Conservation (phyloP, 495 filamentous ascomycete species). For the Lepidopterella palustris region DNA sequence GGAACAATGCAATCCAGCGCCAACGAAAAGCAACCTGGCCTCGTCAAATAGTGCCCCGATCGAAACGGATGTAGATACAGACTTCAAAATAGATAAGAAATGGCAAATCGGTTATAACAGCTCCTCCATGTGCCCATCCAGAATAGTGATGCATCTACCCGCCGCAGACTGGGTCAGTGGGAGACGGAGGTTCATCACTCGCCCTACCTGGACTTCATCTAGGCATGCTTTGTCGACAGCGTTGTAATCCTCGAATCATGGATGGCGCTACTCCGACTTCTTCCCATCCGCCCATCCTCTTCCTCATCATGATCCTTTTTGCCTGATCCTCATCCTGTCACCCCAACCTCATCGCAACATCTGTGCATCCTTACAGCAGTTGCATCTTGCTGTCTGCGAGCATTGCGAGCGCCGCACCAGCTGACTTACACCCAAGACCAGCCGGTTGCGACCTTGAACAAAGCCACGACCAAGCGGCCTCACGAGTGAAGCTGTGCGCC, state of each 20-base stretch:
- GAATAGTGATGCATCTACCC: background rate
- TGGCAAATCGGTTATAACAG: background rate
- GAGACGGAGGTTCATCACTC: background rate
- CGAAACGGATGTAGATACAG: too few species aligned
- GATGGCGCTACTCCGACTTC: background rate
- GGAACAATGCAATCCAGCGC: too few species aligned
- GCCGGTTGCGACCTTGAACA: background rate
- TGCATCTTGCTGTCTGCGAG: background rate
- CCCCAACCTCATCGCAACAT: background rate
- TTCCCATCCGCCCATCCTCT: conserved; percentile 2
- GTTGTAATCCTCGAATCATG: conserved; percentile 4
- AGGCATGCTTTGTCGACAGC: conserved; percentile 1
- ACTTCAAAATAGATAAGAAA: background rate
- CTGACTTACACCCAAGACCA: conserved; percentile 7
- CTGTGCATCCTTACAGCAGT: background rate
- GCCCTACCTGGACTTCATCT: background rate
- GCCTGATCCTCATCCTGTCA: background rate
- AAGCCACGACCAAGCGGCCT: conserved; percentile 8
- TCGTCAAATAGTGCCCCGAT: too few species aligned
- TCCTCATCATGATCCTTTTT: background rate
- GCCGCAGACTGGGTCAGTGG: background rate
- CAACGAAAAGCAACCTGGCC: too few species aligned
- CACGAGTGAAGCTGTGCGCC: background rate
- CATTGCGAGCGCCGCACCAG: conserved; percentile 11
- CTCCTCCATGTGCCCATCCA: background rate